phyloP scores from a whole-genome alignment of 345 rosid genomes.

The Garcia nutans region DNA sequence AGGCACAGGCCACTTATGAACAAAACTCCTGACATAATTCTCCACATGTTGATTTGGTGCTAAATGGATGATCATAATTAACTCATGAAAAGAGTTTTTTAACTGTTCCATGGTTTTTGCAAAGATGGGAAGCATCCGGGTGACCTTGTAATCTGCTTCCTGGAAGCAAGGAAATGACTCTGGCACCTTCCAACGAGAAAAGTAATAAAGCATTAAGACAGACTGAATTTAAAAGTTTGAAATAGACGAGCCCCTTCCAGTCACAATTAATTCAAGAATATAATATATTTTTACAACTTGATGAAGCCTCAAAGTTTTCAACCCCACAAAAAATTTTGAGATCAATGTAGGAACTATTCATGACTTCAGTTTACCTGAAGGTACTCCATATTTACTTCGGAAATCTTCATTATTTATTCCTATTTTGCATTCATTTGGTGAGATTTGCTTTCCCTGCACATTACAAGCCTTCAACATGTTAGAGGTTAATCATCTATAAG shows the following conservation, averaged over 20 bases:
- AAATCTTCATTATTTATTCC: slow-evolving; percentile 47
- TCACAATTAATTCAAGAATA: background rate
- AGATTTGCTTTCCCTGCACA: slow-evolving; percentile 49
- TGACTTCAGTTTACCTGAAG: slow-evolving; percentile 50
- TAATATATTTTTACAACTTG: background rate
- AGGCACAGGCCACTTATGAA: slow-evolving; percentile 73
- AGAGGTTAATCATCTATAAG: slow-evolving; percentile 9
- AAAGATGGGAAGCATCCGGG: slow-evolving; percentile 84
- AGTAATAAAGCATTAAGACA: slow-evolving; percentile 1
- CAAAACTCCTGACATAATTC: slow-evolving; percentile 36
- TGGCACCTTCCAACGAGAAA: slow-evolving; percentile 51
- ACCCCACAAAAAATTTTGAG: background rate
- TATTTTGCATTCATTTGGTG: slow-evolving; percentile 43
- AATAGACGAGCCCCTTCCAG: background rate
- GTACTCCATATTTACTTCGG: slow-evolving; percentile 40
- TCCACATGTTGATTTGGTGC: slow-evolving; percentile 78
- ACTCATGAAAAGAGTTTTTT: slow-evolving; percentile 46
- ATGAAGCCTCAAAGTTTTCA: background rate
- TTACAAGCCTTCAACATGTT: slow-evolving; percentile 8
- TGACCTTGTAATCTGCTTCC: slow-evolving; percentile 92
- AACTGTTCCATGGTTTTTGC: slow-evolving; percentile 48
- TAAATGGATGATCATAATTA: slow-evolving; percentile 60
- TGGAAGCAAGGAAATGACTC: slow-evolving; percentile 67
- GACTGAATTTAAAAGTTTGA: background rate
- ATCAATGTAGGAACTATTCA: background rate